Evolutionary conservation across 805 yeast species (phyloP).

Genomic region (Metschnikowia corniflorae): DNA sequence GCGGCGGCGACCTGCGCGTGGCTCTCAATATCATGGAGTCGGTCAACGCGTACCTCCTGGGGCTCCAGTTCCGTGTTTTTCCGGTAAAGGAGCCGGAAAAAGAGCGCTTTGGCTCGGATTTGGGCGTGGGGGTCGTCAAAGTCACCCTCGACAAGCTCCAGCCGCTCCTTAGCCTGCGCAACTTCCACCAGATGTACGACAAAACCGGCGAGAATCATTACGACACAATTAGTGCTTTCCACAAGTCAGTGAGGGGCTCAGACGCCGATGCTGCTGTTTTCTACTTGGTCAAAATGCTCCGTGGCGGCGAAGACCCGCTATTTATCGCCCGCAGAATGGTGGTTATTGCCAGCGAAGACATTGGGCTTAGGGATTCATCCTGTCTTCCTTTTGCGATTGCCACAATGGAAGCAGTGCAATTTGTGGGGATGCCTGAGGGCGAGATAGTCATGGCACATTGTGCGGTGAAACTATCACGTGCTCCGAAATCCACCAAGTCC

Average conservation of each 20-base stretch:
- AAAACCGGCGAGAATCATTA: slow-evolving; percentile 89
- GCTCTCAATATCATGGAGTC: slow-evolving; percentile 80
- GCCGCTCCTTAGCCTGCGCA: slow-evolving; percentile 41
- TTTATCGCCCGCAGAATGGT: slow-evolving; percentile 90
- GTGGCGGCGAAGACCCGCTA: slow-evolving; percentile 91
- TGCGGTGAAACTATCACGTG: slow-evolving; percentile 82
- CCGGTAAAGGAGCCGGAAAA: slow-evolving; percentile 12
- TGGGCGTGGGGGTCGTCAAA: slow-evolving; percentile 32
- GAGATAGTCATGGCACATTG: slow-evolving; percentile 88
- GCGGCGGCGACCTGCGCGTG: slow-evolving; percentile 87
- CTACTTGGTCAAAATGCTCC: slow-evolving; percentile 82
- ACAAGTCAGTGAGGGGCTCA: slow-evolving; percentile 86
- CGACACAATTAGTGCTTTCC: slow-evolving; percentile 94
- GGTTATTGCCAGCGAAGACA: slow-evolving; percentile 91
- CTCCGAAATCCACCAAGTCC: slow-evolving; percentile 81
- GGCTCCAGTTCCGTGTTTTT: slow-evolving; percentile 22
- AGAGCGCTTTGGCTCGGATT: slow-evolving; percentile 10
- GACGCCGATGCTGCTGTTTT: slow-evolving; percentile 87
- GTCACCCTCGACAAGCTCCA: slow-evolving; percentile 39
- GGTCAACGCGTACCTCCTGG: slow-evolving; percentile 51
- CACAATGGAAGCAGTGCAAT: slow-evolving; percentile 80
- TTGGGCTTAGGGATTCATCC: slow-evolving; percentile 80
- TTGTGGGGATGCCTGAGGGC: slow-evolving; percentile 93
- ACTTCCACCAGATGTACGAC: slow-evolving; percentile 62
- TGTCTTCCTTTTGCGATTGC: slow-evolving; percentile 85